phyloP scores from a whole-genome alignment of 306 rosid species.

The Fragaria nilgerrensis region DNA sequence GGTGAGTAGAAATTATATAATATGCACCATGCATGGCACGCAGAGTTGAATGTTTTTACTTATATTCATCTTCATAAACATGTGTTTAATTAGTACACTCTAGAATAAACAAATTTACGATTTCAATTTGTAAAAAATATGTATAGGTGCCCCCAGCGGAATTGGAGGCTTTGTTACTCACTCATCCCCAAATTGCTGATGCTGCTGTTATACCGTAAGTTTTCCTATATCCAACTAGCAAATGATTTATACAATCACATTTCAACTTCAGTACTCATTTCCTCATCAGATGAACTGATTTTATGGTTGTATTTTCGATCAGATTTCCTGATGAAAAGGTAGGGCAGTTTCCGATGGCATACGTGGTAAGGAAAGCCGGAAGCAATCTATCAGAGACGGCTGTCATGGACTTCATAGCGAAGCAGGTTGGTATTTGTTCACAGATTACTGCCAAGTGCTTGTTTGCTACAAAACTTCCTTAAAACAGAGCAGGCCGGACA shows the following conservation, averaged over 20 bases:
- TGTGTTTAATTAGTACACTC: not conserved
- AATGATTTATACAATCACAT: not conserved
- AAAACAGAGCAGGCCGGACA: not conserved
- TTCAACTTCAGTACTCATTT: not conserved
- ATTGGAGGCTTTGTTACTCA: conserved; percentile 75
- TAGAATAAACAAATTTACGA: not conserved
- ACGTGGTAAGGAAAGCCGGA: conserved; percentile 68
- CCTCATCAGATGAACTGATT: not conserved
- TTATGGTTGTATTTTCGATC: not conserved
- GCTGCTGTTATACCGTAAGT: conserved; percentile 97
- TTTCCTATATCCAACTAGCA: not conserved
- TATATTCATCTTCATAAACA: not conserved
- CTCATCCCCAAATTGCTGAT: conserved; percentile 72
- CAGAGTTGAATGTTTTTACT: not conserved
- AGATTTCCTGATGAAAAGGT: conserved; percentile 84
- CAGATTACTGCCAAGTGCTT: not conserved
- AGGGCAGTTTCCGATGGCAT: conserved; percentile 88
- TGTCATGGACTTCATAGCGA: conserved; percentile 68
- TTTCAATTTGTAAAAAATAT: not conserved
- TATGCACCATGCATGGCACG: not conserved
- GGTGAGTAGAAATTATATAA: conserved; percentile 26
- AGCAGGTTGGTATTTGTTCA: conserved; percentile 48
- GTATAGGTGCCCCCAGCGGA: conserved; percentile 87
- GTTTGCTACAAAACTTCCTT: not conserved
- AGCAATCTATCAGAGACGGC: conserved; percentile 46